Evolutionary conservation across 495 filamentous ascomycete genomes (phyloP).

Genomic region (Elaphomyces granulatus): DNA sequence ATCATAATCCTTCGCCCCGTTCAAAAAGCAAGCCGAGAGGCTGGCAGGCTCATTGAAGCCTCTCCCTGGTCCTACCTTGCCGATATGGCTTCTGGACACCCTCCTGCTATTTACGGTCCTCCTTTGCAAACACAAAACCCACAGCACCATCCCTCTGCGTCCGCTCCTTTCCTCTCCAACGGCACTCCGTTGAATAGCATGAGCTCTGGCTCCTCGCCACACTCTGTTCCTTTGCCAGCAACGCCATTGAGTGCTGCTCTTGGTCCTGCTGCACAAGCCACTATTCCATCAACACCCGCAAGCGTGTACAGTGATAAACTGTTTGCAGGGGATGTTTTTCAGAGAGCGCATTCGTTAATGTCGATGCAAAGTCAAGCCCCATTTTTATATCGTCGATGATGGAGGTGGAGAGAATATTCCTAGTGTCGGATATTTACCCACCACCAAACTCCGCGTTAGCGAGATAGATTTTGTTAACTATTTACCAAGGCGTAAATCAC

Average conservation of each 20-base stretch:
- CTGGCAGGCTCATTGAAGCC: conserved; percentile 52
- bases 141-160: conserved; percentile 23
- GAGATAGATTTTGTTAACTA: too few relatives aligned
- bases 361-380: conserved; percentile 38
- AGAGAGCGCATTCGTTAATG: conserved; percentile 56
- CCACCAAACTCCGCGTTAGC: too few relatives aligned
- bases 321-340: conserved; percentile 58
- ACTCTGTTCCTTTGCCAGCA: conserved; percentile 35
- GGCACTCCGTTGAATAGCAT: conserved; percentile 16
- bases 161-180: conserved; percentile 14
- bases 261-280: conserved; percentile 78
- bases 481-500: too few relatives aligned
- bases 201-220: conserved; percentile 23
- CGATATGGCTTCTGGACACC: conserved; percentile 19
- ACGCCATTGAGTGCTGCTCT: conserved; percentile 75
- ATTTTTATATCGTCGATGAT: conserved; percentile 26
- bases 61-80: conserved; percentile 59
- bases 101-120: conserved; percentile 25
- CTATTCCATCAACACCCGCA: conserved; percentile 65
- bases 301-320: conserved; percentile 50
- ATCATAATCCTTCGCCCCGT: conserved; percentile 59
- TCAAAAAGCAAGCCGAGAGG: conserved; percentile 62
- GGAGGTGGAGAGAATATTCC: conserved; percentile 1
- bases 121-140: conserved; percentile 22
- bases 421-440: neutral